Percentiles rank a stretch among this genome's conserved stretches.
These are phyloP conservation scores for Artemisia argyi DNA, from an alignment of 129 eudicot species.

Conservation along the genomic window DNA sequence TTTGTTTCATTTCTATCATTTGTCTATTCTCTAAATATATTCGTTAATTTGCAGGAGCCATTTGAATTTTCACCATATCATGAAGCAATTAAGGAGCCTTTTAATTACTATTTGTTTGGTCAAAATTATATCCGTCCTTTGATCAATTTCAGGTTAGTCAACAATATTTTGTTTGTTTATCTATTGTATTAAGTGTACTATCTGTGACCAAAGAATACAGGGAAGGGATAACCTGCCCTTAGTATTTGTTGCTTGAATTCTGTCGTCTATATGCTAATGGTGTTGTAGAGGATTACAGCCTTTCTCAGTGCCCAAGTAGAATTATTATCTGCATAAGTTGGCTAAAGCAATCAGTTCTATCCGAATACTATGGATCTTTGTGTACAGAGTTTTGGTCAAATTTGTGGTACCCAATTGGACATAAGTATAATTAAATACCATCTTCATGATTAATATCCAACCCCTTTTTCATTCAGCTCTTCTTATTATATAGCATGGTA, in stretches of 20 bases:
- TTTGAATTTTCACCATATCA: conserved; percentile 88
- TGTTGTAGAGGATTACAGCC: neutral
- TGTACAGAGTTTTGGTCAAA: no score
- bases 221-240: no score
- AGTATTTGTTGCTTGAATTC: neutral
- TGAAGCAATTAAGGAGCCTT: conserved; percentile 82
- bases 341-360: neutral
- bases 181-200: no score
- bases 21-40: conserved; percentile 18
- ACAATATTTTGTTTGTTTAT: neutral
- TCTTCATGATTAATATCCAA: no score
- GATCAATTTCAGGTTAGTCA: conserved; percentile 81
- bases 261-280: neutral
- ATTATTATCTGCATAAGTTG: neutral
- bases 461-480: no score
- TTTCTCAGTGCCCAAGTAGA: neutral
- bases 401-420: no score
- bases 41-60: conserved; percentile 70
- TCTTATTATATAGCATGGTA: no score
- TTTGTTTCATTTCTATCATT: conserved; percentile 2
- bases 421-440: no score
- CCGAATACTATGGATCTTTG: neutral
- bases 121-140: conserved; percentile 83
- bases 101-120: conserved; percentile 81
- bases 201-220: no score